Evolutionary conservation across 1,284 basidiomycete genomes (phyloP).

Genomic region (Cryptococcus floricola): DNA sequence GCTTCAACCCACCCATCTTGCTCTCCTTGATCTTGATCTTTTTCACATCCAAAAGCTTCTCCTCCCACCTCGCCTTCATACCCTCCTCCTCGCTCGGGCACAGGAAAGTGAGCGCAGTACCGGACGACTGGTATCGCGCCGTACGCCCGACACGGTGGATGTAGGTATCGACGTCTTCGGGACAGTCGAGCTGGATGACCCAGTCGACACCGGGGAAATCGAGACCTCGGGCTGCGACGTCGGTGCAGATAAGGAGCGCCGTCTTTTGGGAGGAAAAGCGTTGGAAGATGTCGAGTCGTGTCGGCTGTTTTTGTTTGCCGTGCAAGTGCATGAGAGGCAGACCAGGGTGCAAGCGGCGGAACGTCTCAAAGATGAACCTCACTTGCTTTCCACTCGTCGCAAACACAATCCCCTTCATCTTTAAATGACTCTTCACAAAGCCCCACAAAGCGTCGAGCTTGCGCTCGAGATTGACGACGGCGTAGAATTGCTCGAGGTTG

Average conservation of each 20-base stretch:
- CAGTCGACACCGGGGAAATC: conserved; percentile 97
- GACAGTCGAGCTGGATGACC: conserved; percentile 96
- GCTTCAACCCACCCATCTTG: conserved; percentile 76
- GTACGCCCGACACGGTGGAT: conserved; percentile 96
- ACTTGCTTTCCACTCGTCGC: conserved; percentile 88
- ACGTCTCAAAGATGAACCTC: conserved; percentile 93
- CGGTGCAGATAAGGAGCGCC: conserved; percentile 88
- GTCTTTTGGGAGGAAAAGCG: conserved; percentile 75
- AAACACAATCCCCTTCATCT: conserved; percentile 90
- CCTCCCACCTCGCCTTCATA: conserved; percentile 67
- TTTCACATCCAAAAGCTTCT: conserved; percentile 70
- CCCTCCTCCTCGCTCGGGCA: conserved; percentile 90
- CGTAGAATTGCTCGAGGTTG: conserved; percentile 86
- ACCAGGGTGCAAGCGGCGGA: conserved; percentile 92
- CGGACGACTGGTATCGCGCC: conserved; percentile 86
- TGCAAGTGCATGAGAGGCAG: conserved; percentile 85
- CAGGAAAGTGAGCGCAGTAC: conserved; percentile 79
- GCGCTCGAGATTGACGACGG: conserved; percentile 73
- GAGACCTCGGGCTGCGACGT: conserved; percentile 92
- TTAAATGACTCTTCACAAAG: conserved; percentile 91
- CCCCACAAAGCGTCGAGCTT: conserved; percentile 92
- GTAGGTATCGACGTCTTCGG: conserved; percentile 97
- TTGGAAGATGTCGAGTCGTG: conserved; percentile 75
- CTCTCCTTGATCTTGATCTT: conserved; percentile 88
- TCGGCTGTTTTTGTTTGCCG: conserved; percentile 94